Evolutionary conservation across 768 basidiomycete genomes (phyloP), one percentile per base, ranked within the genome.

Genomic region (Nidularia pulvinata): DNA sequence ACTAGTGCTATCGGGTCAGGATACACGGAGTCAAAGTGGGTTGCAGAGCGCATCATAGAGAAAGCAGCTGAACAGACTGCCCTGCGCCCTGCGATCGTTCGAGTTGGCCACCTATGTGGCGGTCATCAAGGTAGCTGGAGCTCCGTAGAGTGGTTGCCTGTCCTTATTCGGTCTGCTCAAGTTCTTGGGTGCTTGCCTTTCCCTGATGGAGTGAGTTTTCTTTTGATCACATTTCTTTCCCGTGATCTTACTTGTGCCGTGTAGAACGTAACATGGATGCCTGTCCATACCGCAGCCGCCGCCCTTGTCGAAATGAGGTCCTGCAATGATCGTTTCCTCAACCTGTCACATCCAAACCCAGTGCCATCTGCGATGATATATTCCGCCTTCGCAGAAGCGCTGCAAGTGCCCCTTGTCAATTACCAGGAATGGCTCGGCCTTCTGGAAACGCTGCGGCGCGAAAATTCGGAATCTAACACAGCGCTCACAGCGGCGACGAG

Each of bases 71-170:
- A 65, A 25, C 22, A 36, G 9, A 71, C 73, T 0, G 35, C 58
- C 0, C 56, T 80, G 4, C 53, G 54, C 2, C 55, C 71, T 1
- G 50, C 71, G 14, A 65, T 73, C 9, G 70, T 78, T 1, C 72
- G 79, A 4, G 64, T 77, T 16, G 80, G 78, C 1, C 78, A 80
- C 62, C 57, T 80, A 1, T 65, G 65, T 25, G 79, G 79, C 3
- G 77, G 76, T 4, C 52, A 56, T 6, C 74, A 72, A 51, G 78
- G 79, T 0, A 57, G 58, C 13, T 81, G 79, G 79, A 76, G 71
- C 52, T 54, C 62, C 7, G 56, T 54, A 2, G 79, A 81, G 51
- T 81, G 79, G 79, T 62, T 79, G 30, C 77, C 79, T 1, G 59
- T 62, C 33, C 55, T 80, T 9, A 60, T 78, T 4, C 64, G 65